A percentile compares a stretch with the other conserved stretches of the same genome.
Conservation (phyloP, 2,329 filamentous ascomycete genomes). For the Corynespora cassiicola region DNA sequence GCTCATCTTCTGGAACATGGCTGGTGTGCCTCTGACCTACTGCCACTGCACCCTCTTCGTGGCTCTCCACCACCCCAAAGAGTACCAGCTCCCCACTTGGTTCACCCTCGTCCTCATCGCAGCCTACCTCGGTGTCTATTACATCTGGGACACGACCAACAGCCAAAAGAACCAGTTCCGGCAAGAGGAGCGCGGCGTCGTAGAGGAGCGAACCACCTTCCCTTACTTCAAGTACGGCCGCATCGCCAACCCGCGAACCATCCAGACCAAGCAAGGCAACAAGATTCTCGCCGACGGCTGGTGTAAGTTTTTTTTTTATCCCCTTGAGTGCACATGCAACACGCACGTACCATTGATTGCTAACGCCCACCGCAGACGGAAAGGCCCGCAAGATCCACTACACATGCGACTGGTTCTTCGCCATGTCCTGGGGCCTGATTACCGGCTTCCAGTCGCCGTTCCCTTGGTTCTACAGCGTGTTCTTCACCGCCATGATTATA, state of each 20-base stretch:
- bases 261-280: conserved; percentile 75
- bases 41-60: conserved; percentile 93
- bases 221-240: conserved; percentile 90
- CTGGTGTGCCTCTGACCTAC: conserved; percentile 88
- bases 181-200: conserved; percentile 75
- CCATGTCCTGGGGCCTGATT: conserved; percentile 79
- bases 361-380: conserved; percentile 57
- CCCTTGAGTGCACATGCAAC: no score
- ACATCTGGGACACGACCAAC: conserved; percentile 91
- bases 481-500: conserved; percentile 80
- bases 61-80: conserved; percentile 79
- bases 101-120: conserved; percentile 70
- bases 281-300: conserved; percentile 84
- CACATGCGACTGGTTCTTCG: conserved; percentile 80
- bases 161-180: conserved; percentile 95
- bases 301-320: conserved; percentile 20
- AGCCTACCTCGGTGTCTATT: conserved; percentile 84
- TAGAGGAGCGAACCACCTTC: conserved; percentile 76
- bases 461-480: conserved; percentile 87
- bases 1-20: conserved; percentile 97
- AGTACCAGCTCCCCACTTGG: conserved; percentile 77
- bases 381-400: conserved; percentile 83
- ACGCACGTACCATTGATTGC: neutral
- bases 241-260: conserved; percentile 79
- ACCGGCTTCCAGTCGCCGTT: conserved; percentile 82